These are phyloP conservation scores for Mortierella sp. DNA, from an alignment of 371 early-diverging fungal genomes.

Conservation along the genomic window DNA sequence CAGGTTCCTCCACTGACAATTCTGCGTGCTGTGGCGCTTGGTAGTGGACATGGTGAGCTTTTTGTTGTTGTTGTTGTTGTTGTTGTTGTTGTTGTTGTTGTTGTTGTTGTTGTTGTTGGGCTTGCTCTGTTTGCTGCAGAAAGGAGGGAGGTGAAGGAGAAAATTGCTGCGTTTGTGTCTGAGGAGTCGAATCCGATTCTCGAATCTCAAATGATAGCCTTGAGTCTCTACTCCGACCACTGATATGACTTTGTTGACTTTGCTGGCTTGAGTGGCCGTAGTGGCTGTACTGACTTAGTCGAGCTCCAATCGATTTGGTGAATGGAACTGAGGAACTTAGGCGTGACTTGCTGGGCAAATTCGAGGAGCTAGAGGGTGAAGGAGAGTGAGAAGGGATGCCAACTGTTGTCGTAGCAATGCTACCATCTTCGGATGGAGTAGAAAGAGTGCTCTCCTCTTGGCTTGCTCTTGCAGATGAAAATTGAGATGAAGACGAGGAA, in stretches of 20 bases:
- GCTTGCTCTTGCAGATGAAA: slow-evolving; percentile 13
- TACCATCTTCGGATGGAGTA: slow-evolving; percentile 9
- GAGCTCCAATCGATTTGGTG: slow-evolving; percentile 22
- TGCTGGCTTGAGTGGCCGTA: slow-evolving; percentile 47
- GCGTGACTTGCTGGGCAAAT: not conserved
- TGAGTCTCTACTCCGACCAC: slow-evolving; percentile 45
- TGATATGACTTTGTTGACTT: slow-evolving; percentile 39
- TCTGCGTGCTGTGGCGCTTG: slow-evolving; percentile 51
- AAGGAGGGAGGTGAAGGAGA: slow-evolving; percentile 23
- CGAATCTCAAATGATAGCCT: slow-evolving; percentile 38
- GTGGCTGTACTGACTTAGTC: slow-evolving; percentile 42
- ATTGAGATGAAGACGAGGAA: slow-evolving; percentile 11
- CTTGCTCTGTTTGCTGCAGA: not conserved
- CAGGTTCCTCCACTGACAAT: slow-evolving; percentile 71
- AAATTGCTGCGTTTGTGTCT: not conserved
- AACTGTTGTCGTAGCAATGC: not conserved
- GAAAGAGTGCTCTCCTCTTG: slow-evolving; percentile 26
- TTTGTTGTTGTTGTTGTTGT: slow-evolving; percentile 14
- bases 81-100: slow-evolving; percentile 20
- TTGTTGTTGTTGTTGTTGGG: slow-evolving; percentile 18
- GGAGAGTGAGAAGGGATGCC: slow-evolving; percentile 1
- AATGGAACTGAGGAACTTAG: slow-evolving; percentile 28
- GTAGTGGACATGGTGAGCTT: slow-evolving; percentile 6
- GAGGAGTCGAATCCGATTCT: slow-evolving; percentile 9
- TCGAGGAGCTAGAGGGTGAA: slow-evolving; percentile 23